phyloP scores from a whole-genome alignment of 176 grass and related monocot genomes.

The Musa acuminata region DNA sequence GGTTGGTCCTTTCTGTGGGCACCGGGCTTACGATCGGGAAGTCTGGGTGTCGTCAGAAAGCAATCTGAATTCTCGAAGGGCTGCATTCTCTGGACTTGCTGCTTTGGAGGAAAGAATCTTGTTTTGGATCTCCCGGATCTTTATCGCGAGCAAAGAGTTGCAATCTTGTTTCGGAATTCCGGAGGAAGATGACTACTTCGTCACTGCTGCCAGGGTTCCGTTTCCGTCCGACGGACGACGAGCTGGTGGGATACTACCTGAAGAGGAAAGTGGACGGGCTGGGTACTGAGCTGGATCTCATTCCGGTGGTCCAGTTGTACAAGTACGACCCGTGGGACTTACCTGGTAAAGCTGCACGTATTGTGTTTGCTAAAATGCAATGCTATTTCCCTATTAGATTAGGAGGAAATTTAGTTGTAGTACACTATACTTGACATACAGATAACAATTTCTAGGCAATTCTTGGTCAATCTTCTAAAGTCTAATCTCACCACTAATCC shows the following conservation, averaged over 20 bases:
- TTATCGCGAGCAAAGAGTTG: neutral
- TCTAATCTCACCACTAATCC: no score
- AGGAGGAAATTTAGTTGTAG: no score
- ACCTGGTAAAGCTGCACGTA: neutral
- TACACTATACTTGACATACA: no score
- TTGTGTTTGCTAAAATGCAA: neutral
- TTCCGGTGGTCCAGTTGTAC: neutral
- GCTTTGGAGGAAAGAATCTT: neutral
- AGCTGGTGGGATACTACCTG: slow-evolving; percentile 1
- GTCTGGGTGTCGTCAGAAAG: no score
- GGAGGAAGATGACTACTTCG: neutral
- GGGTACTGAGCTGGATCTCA: neutral
- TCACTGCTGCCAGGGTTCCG: neutral
- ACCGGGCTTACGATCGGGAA: no score
- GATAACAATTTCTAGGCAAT: no score
- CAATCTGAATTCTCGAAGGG: neutral
- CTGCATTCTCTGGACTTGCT: neutral
- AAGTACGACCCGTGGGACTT: neutral
- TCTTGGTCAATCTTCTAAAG: no score
- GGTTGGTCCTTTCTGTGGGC: no score
- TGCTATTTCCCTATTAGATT: no score
- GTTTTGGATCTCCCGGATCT: neutral
- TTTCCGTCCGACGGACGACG: neutral
- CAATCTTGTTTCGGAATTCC: neutral
- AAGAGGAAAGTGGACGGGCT: slow-evolving; percentile 1